Evolutionary conservation across 768 basidiomycete species (phyloP), one percentile per base, ranked within the genome.

Genomic region (Cubamyces lactineus): DNA sequence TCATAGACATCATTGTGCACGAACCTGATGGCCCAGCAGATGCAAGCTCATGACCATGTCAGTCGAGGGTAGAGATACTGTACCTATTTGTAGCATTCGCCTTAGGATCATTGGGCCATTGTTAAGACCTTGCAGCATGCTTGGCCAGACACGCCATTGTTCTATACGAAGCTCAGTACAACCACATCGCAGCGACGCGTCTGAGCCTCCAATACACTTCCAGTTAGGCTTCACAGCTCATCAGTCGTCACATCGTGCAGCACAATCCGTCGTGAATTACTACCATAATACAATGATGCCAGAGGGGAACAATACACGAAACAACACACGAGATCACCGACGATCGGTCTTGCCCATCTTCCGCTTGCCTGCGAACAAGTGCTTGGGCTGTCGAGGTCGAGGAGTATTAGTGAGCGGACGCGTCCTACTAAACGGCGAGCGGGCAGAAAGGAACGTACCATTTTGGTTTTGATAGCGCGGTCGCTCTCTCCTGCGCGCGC

Each of bases 401-500:
- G 23, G 9, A 13, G 9, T 5, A 13, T 47, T 12, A 5, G 13
- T 23, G 62, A 38, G 65, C 63, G 39, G 28, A 62, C 38, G 66
- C 38, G 53, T 49, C 39, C 49, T 63, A 40, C 39, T 12, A 16
- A 21, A 13, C 8, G 9, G 11, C 15, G 52, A 15, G 62, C 49
- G 7, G 19, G 24, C 52, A 55, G 41, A 55, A 34, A 30, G 28
- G 38, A 13, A 78, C 82, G 13, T 53, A 92, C 92, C 91, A 90
- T 93, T 82, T 93, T 93, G 64, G 81, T 82, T 71, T 78, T 83
- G 77, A 94, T 94, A 12, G 82, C 82, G 66, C 92, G 86, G 78
- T 96, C 94, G 61, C 85, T 81, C 82, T 99, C 96, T 61, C 92
- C 92, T 41, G 95, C 96, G 73, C 89, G 93, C 24, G 94, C 96